Base-by-base conservation (phyloP, 2,329 filamentous ascomycete species). In the Aureobasidium lini region DNA sequence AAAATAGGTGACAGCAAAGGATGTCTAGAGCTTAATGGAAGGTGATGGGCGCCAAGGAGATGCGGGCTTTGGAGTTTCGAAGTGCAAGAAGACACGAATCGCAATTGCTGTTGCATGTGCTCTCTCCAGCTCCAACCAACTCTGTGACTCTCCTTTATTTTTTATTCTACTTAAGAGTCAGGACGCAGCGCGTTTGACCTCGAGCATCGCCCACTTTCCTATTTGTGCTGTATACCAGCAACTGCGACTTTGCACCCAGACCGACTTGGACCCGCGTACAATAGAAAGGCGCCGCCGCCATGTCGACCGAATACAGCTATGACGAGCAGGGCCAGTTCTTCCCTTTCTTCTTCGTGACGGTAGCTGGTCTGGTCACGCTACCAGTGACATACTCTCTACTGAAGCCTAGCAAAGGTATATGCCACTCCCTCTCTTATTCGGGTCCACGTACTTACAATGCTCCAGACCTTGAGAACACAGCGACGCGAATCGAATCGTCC, bases 251-350 rank as follows among this genome's bases (percentile, higher is more conserved):
- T 29, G n/a, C 39, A 43, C 15, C 40, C 34, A 23, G 40, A 23
- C 15, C 28, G 29, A 39, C 48, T 52, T 29, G 48, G 48, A 39
- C 37, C 50, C 39, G 50, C n/a, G n/a, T 43, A 43, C 37, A 42
- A 16, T 54, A 46, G 46, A 43, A 32, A 52, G 37, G 46, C 44
- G 44, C 57, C 58, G 59, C 62, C 77, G 86, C 79, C 73, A 94
- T 94, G 85, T 92, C 87, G 72, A 90, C 89, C 70, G 93, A 97
- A 76, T 99, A 99, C 81, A 95, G 89, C 70, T 99, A 99, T 79
- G 94, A 99, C 83, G 89, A 96, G 72, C 85, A 94, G 84, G 92
- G 91, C 68, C 90, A 96, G 83, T 96, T 96, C 80, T 99, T 96
- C 81, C 94, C 95, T 66, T 96, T 95, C 83, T 99, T 99, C 80